Percentiles rank a stretch among this genome's conserved stretches.
Conservation (phyloP, 257 asterid species). For the Cordia subcordata region DNA sequence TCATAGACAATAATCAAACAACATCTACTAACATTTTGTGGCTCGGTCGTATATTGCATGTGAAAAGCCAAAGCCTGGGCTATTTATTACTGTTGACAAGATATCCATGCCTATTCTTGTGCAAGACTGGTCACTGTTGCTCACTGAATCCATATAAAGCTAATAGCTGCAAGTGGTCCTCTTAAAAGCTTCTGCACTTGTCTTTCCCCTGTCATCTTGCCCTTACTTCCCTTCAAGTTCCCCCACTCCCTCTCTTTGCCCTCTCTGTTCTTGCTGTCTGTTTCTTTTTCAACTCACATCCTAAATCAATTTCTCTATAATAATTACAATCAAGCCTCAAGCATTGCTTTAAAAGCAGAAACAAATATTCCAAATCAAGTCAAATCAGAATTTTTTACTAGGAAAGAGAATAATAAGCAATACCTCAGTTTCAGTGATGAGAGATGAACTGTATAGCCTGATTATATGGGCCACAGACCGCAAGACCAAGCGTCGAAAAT, state of each 20-base stretch:
- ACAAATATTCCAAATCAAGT: background rate
- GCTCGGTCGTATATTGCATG: too few species aligned
- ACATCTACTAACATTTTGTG: too few species aligned
- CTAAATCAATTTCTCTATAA: background rate
- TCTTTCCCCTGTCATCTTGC: background rate
- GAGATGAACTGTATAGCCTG: constrained; percentile 92
- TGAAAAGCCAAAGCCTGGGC: too few species aligned
- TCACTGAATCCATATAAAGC: too few species aligned
- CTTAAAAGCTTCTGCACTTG: background rate
- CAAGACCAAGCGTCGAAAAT: constrained; percentile 88
- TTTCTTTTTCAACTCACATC: background rate
- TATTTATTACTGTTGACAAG: too few species aligned
- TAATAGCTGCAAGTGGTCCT: background rate
- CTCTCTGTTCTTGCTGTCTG: background rate
- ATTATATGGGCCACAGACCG: constrained; percentile 93
- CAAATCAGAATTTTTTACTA: background rate
- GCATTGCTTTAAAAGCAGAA: background rate
- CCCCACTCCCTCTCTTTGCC: background rate
- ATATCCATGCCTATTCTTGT: too few species aligned
- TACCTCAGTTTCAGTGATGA: constrained; percentile 95
- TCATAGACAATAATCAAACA: too few species aligned
- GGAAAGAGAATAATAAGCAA: constrained; percentile 9
- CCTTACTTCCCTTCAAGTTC: background rate
- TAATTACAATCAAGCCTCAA: background rate
- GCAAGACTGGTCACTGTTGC: too few species aligned